These are phyloP conservation scores for Rhinocladiella similis DNA, from an alignment of 2,329 filamentous ascomycete genomes.

Conservation along the genomic window DNA sequence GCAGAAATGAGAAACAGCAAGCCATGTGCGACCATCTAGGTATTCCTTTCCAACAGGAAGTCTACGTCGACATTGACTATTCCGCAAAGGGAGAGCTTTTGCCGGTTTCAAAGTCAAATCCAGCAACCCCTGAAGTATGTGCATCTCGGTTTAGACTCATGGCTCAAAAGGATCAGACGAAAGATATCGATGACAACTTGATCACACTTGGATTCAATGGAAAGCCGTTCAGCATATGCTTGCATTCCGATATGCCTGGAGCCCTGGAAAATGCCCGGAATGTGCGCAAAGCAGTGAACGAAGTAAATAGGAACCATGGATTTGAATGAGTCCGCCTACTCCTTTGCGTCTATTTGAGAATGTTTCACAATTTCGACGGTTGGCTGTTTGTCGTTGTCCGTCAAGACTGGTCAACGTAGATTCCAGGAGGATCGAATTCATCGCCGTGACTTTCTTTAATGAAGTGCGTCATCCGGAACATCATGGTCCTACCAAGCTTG, in stretches of 20 bases:
- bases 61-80: slow-evolving; percentile 59
- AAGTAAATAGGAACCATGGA: slow-evolving; percentile 24
- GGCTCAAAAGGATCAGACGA: slow-evolving; percentile 18
- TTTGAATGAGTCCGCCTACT: too few species aligned
- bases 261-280: slow-evolving; percentile 32
- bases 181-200: slow-evolving; percentile 18
- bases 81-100: slow-evolving; percentile 50
- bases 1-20: slow-evolving; percentile 53
- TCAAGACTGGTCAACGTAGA: too few species aligned
- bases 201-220: slow-evolving; percentile 30
- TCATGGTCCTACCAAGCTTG: too few species aligned
- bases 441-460: too few species aligned
- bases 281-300: slow-evolving; percentile 29
- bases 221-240: slow-evolving; percentile 32
- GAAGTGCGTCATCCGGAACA: too few species aligned
- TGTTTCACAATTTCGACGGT: too few species aligned
- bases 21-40: slow-evolving; percentile 54
- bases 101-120: slow-evolving; percentile 35
- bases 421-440: too few species aligned
- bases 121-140: slow-evolving; percentile 3
- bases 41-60: slow-evolving; percentile 53
- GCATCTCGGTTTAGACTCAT: slow-evolving; percentile 22
- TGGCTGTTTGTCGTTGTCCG: too few species aligned
- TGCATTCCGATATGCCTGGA: slow-evolving; percentile 35
- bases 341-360: too few species aligned